Evolutionary conservation across 139 green algal genomes (phyloP).

Genomic region (Pleodorina starrii): DNA sequence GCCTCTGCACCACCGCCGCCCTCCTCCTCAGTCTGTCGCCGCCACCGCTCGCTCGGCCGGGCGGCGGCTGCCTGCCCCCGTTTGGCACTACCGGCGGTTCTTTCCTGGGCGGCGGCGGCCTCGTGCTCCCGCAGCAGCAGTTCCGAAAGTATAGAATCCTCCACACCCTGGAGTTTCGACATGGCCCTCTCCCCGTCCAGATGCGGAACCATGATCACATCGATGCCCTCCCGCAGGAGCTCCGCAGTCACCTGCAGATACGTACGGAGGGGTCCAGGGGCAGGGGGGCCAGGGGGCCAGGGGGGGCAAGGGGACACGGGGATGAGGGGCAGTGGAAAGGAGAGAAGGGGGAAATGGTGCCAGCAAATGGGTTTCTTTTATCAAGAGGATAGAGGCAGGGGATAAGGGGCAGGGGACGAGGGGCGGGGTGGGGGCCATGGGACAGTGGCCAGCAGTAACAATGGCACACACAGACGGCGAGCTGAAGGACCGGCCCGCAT

Average conservation of each 20-base stretch:
- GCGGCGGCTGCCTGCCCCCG: neutral
- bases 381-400: neutral
- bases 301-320: no score
- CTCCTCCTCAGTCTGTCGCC: neutral
- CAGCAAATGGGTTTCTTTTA: neutral
- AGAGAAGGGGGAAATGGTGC: no score
- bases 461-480: no score
- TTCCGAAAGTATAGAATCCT: neutral
- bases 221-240: neutral
- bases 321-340: no score
- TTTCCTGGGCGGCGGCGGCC: neutral
- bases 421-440: neutral
- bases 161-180: neutral
- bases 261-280: no score
- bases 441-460: no score
- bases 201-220: constrained; percentile 11
- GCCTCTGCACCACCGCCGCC: neutral
- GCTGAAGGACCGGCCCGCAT: no score
- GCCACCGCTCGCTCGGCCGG: neutral
- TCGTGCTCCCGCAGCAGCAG: neutral
- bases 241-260: neutral
- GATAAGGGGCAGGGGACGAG: neutral
- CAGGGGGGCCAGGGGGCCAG: no score
- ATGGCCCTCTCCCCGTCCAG: neutral
- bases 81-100: neutral